Conservation (phyloP, 2,329 filamentous ascomycete species). For the Catunica adiposa region DNA sequence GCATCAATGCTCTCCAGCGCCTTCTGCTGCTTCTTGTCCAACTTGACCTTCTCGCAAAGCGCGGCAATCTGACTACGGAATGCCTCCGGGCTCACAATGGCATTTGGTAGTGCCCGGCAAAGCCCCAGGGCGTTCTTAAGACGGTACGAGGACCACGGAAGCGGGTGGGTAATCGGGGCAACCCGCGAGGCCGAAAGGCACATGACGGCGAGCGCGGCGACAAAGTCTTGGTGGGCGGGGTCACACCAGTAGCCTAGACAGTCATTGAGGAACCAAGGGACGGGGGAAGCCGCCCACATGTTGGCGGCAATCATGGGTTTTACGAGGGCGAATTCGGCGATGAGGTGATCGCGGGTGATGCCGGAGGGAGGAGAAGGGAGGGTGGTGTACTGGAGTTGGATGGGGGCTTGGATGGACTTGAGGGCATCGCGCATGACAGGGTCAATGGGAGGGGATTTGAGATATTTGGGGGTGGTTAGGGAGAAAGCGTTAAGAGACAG, state of each 20-base stretch:
- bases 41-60: slow-evolving; percentile 11
- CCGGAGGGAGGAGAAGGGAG: not conserved
- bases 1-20: slow-evolving; percentile 31
- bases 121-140: slow-evolving; percentile 35
- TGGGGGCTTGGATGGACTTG: slow-evolving; percentile 3
- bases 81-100: slow-evolving; percentile 24
- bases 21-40: slow-evolving; percentile 19
- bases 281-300: slow-evolving; percentile 14
- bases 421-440: slow-evolving; percentile 9
- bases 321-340: slow-evolving; percentile 24
- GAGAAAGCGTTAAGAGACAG: slow-evolving; percentile 30
- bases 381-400: slow-evolving; percentile 6
- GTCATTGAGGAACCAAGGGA: slow-evolving; percentile 14
- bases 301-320: slow-evolving; percentile 21
- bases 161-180: slow-evolving; percentile 33
- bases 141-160: slow-evolving; percentile 34
- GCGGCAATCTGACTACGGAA: slow-evolving; percentile 2
- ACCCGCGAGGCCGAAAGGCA: slow-evolving; percentile 32
- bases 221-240: slow-evolving; percentile 13
- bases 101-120: slow-evolving; percentile 35
- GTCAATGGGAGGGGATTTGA: slow-evolving; percentile 11
- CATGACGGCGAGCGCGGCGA: slow-evolving; percentile 27
- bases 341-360: slow-evolving; percentile 18
- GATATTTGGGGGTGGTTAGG: slow-evolving; percentile 7
- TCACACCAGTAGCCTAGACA: slow-evolving; percentile 14